Evolutionary conservation across 345 rosid genomes (phyloP).

Genomic region (Citrus medica): DNA sequence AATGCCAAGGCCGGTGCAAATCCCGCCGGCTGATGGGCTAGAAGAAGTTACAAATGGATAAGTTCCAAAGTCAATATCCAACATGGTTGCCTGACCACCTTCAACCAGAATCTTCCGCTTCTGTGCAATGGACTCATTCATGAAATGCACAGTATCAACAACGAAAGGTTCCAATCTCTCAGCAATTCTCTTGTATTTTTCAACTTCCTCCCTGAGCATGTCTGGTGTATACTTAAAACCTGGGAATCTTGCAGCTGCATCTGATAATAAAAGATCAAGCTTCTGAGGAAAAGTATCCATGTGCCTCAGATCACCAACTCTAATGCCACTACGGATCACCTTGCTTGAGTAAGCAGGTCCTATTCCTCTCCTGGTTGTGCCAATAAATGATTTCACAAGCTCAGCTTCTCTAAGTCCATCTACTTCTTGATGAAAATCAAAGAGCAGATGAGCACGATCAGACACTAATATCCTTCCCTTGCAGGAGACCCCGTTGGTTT

Average conservation of each 20-base stretch:
- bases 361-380: slow-evolving; percentile 92
- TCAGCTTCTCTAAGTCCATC: slow-evolving; percentile 89
- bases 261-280: slow-evolving; percentile 68
- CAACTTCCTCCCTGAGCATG: slow-evolving; percentile 86
- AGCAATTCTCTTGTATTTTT: slow-evolving; percentile 83
- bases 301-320: slow-evolving; percentile 88
- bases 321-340: slow-evolving; percentile 77
- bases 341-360: slow-evolving; percentile 94
- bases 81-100: slow-evolving; percentile 99
- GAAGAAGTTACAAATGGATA: slow-evolving; percentile 98
- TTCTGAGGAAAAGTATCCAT: slow-evolving; percentile 92
- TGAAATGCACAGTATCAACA: slow-evolving; percentile 78
- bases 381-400: slow-evolving; percentile 87
- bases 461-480: slow-evolving; percentile 89
- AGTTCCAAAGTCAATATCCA: slow-evolving; percentile 93
- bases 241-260: slow-evolving; percentile 74
- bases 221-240: slow-evolving; percentile 67
- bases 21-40: slow-evolving; percentile 98
- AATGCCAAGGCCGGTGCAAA: slow-evolving; percentile 93
- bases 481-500: slow-evolving; percentile 78
- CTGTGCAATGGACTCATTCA: slow-evolving; percentile 71
- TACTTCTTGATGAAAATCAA: slow-evolving; percentile 89
- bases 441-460: slow-evolving; percentile 86
- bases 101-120: slow-evolving; percentile 87
- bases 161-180: slow-evolving; percentile 91